A percentile compares a stretch with the other conserved stretches of the same genome.
These are phyloP conservation scores for Pythium sp. DNA, from an alignment of 352 stramenopile species.

Conservation along the genomic window DNA sequence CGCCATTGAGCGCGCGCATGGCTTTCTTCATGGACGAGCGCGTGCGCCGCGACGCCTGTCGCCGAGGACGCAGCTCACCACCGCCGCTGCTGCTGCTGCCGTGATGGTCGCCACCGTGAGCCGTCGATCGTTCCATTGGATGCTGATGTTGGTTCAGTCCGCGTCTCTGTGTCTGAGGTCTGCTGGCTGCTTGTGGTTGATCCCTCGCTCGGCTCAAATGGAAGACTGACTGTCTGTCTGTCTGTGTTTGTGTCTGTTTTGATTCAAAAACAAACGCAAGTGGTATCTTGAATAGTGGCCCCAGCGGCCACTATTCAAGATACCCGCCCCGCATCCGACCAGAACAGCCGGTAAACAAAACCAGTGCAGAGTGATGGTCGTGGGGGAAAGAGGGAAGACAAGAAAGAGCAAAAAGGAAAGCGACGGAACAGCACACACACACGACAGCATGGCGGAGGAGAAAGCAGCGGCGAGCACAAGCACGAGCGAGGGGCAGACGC, in stretches of 20 bases:
- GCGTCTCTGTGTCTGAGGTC: not conserved
- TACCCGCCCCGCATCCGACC: not conserved
- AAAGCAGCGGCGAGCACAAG: constrained; percentile 15
- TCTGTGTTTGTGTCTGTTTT: constrained; percentile 1
- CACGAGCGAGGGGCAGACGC: constrained; percentile 1
- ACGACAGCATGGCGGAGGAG: constrained; percentile 21
- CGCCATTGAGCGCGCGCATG: constrained; percentile 15
- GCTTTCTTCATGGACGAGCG: constrained; percentile 37
- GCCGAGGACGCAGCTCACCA: constrained; percentile 24
- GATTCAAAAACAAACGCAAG: constrained; percentile 10
- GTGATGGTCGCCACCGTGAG: not conserved
- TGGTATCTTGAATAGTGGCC: not conserved
- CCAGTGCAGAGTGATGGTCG: constrained; percentile 5
- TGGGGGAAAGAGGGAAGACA: not conserved
- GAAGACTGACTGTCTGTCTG: constrained; percentile 12
- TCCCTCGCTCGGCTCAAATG: constrained; percentile 6
- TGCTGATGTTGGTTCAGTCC: not conserved
- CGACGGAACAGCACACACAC: not conserved
- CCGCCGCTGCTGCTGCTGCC: not conserved
- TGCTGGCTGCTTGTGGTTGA: constrained; percentile 3
- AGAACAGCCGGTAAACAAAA: not conserved
- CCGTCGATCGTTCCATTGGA: constrained; percentile 2
- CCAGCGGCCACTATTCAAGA: not conserved
- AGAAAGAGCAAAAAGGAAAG: constrained; percentile 12
- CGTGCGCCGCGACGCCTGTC: constrained; percentile 38